phyloP scores from a whole-genome alignment of 1,139 yeast genomes.

The Candida sp. region DNA sequence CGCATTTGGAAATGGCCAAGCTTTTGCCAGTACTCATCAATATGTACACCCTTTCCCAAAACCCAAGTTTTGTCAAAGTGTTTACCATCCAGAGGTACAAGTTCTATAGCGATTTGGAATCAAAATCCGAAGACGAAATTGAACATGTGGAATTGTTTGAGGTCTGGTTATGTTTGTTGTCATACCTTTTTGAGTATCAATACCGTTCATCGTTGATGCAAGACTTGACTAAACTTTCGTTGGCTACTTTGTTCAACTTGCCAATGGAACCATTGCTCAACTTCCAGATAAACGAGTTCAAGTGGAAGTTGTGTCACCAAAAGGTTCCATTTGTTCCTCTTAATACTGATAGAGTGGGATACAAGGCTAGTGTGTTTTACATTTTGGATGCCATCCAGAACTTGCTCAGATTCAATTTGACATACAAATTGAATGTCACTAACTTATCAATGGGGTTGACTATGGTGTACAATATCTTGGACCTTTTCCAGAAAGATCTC shows the following conservation, averaged over 20 bases:
- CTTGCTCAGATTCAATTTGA: conserved; percentile 42
- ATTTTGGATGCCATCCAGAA: conserved; percentile 41
- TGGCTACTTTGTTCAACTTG: conserved; percentile 27
- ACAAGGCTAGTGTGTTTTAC: conserved; percentile 37
- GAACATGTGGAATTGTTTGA: conserved; percentile 27
- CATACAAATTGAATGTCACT: conserved; percentile 34
- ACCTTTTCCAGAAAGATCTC: conserved; percentile 9
- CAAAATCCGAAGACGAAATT: conserved; percentile 18
- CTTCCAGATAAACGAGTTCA: conserved; percentile 37
- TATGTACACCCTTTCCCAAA: conserved; percentile 15
- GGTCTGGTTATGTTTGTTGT: conserved; percentile 41
- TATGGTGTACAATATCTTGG: conserved; percentile 26
- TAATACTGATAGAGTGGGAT: conserved; percentile 24
- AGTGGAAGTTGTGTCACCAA: conserved; percentile 49
- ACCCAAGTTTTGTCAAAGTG: conserved; percentile 22
- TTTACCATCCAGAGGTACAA: conserved; percentile 22
- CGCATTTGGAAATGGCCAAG: conserved; percentile 21
- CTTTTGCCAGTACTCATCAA: conserved; percentile 22
- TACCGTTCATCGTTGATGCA: conserved; percentile 27
- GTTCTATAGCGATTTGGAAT: conserved; percentile 19
- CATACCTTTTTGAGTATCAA: conserved; percentile 43
- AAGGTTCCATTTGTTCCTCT: conserved; percentile 37
- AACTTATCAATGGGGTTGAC: conserved; percentile 31
- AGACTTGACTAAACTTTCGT: conserved; percentile 26
- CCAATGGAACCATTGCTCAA: conserved; percentile 19